phyloP scores from a whole-genome alignment of 1,139 yeast species.

The Taphrina communis region DNA sequence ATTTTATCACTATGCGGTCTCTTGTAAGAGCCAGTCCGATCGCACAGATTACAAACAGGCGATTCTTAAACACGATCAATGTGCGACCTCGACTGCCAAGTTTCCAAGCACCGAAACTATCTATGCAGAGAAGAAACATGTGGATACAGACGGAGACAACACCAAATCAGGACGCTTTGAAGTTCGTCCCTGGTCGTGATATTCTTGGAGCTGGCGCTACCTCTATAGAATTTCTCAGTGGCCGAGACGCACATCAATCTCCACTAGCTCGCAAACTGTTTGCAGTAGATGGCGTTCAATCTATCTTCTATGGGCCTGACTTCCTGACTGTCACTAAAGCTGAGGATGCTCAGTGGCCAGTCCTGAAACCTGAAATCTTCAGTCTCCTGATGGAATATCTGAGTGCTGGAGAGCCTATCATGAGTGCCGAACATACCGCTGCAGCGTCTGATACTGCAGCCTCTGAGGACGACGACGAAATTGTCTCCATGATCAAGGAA shows the following conservation, averaged over 20 bases:
- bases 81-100: conserved; percentile 16
- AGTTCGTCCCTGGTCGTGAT: conserved; percentile 76
- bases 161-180: conserved; percentile 90
- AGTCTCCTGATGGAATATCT: conserved; percentile 82
- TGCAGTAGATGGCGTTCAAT: conserved; percentile 71
- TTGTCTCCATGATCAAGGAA: conserved; percentile 90
- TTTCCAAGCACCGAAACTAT: background rate
- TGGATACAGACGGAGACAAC: conserved; percentile 71
- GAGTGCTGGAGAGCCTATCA: conserved; percentile 71
- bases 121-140: conserved; percentile 43
- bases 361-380: conserved; percentile 86
- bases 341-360: conserved; percentile 65
- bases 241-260: conserved; percentile 74
- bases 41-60: background rate
- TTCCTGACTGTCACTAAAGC: conserved; percentile 86
- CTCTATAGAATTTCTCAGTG: conserved; percentile 67
- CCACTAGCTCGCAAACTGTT: conserved; percentile 83
- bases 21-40: background rate
- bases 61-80: background rate
- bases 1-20: background rate
- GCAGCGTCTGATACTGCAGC: conserved; percentile 57
- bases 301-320: conserved; percentile 85
- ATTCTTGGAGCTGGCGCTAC: conserved; percentile 56
- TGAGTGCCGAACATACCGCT: conserved; percentile 61
- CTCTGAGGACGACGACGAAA: conserved; percentile 71